Percentiles rank a stretch among this genome's conserved stretches.
These are phyloP conservation scores for Saturnispora mendoncae DNA, from an alignment of 805 yeast species.

Conservation along the genomic window DNA sequence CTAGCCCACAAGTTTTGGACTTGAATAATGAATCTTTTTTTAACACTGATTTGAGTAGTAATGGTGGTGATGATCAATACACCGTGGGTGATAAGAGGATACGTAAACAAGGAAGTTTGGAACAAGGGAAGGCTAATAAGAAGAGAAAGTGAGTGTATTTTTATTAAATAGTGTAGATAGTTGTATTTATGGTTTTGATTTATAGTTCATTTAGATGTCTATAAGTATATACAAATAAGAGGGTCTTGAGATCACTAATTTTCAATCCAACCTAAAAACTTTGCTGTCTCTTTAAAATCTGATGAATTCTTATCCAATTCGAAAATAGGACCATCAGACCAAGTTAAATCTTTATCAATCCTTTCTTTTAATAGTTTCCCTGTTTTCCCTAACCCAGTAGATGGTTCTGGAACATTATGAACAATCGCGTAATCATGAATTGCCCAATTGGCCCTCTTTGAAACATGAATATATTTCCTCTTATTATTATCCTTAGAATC, in stretches of 20 bases:
- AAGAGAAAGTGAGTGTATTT: no score
- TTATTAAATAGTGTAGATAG: no score
- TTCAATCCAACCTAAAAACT: conserved; percentile 1
- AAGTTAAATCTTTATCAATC: conserved; percentile 15
- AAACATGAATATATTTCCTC: conserved; percentile 6
- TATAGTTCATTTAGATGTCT: no score
- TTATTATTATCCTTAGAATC: conserved; percentile 3
- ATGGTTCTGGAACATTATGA: conserved; percentile 17
- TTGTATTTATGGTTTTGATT: no score
- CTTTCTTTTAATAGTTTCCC: conserved; percentile 13
- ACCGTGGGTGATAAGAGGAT: not conserved
- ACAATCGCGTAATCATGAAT: conserved; percentile 18
- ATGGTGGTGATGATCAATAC: not conserved
- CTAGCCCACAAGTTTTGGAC: conserved; percentile 14
- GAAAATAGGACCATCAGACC: conserved; percentile 16
- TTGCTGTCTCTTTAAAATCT: conserved; percentile 17
- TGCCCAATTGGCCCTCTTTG: conserved; percentile 8
- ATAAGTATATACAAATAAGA: no score
- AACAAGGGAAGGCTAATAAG: no score
- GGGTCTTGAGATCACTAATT: no score
- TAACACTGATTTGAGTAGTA: not conserved
- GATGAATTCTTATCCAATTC: conserved; percentile 11
- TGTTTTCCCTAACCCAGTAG: conserved; percentile 9
- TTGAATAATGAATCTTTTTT: conserved; percentile 7
- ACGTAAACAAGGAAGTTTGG: no score